Evolutionary conservation across 2,329 filamentous ascomycete genomes (phyloP).

Genomic region (Ophiocordyceps camponoti-saundersi): DNA sequence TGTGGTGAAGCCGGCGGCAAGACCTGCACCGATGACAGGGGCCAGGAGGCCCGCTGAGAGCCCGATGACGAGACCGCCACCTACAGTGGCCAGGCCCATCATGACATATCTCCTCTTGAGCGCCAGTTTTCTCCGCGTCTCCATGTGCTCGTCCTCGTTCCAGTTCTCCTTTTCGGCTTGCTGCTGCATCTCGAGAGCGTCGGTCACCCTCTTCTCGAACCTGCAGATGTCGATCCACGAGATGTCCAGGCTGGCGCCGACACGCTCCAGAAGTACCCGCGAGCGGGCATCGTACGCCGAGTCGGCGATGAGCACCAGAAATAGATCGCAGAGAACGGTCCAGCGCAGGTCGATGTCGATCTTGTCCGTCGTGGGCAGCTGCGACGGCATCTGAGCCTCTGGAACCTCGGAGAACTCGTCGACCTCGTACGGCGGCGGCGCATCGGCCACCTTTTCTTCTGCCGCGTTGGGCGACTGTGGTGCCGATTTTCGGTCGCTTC

Average conservation of each 20-base stretch:
- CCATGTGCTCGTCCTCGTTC: constrained; percentile 93
- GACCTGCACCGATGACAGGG: constrained; percentile 81
- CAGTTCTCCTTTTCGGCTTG: constrained; percentile 88
- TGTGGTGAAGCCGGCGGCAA: constrained; percentile 87
- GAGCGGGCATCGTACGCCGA: constrained; percentile 85
- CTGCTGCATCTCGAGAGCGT: constrained; percentile 95
- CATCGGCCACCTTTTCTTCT: constrained; percentile 28
- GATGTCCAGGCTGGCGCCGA: constrained; percentile 66
- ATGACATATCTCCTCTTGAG: constrained; percentile 75
- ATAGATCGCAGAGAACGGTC: constrained; percentile 93
- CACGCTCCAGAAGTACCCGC: constrained; percentile 63
- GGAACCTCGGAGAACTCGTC: constrained; percentile 55
- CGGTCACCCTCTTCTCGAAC: constrained; percentile 93
- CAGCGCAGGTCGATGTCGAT: constrained; percentile 93
- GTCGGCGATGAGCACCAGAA: constrained; percentile 91
- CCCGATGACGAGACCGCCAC: constrained; percentile 86
- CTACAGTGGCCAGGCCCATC: constrained; percentile 94
- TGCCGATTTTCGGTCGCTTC: constrained; percentile 4
- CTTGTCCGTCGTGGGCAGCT: constrained; percentile 64
- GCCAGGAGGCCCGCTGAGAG: constrained; percentile 83
- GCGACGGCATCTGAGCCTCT: constrained; percentile 65
- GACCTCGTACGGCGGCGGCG: constrained; percentile 43
- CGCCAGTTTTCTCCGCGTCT: constrained; percentile 63
- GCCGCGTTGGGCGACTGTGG: constrained; percentile 5
- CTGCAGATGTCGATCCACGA: constrained; percentile 86